Evolutionary conservation across 768 basidiomycete genomes (phyloP).

Genomic region (Leccinellum albellum): DNA sequence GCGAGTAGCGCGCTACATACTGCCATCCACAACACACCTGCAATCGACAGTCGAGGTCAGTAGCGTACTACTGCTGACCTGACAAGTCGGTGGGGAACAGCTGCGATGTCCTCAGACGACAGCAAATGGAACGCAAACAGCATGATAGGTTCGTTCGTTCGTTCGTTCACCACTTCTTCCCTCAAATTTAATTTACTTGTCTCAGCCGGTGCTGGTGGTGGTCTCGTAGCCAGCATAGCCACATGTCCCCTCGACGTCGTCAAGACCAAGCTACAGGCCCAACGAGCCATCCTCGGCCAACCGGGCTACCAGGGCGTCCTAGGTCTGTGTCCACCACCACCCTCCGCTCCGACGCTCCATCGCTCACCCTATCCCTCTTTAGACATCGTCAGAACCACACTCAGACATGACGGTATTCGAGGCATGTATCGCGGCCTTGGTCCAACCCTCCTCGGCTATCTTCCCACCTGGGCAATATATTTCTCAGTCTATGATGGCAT

Average conservation of each 20-base stretch:
- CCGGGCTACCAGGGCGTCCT: constrained; percentile 72
- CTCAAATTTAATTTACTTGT: too few relatives aligned
- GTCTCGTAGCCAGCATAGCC: constrained; percentile 85
- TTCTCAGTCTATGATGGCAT: constrained; percentile 97
- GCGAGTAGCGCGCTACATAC: background rate
- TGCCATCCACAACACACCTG: background rate
- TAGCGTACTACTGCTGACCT: too few relatives aligned
- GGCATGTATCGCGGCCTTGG: constrained; percentile 97
- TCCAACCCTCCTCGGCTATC: constrained; percentile 92
- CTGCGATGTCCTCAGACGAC: constrained; percentile 58
- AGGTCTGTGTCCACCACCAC: constrained; percentile 43
- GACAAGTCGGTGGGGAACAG: constrained; percentile 48
- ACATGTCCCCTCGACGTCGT: constrained; percentile 98
- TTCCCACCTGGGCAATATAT: constrained; percentile 99
- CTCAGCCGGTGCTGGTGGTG: constrained; percentile 91
- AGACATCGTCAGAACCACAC: constrained; percentile 58
- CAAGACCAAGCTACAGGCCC: constrained; percentile 98
- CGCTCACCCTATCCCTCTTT: constrained; percentile 3
- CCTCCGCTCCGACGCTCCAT: constrained; percentile 13
- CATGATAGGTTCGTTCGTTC: constrained; percentile 61
- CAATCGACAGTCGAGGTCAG: background rate
- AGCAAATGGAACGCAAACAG: constrained; percentile 71
- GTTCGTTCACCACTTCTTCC: constrained; percentile 30
- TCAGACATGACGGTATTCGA: constrained; percentile 67
- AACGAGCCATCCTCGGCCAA: constrained; percentile 65